Conservation (phyloP, 1,284 basidiomycete genomes). For the Pseudozyma sp. region DNA sequence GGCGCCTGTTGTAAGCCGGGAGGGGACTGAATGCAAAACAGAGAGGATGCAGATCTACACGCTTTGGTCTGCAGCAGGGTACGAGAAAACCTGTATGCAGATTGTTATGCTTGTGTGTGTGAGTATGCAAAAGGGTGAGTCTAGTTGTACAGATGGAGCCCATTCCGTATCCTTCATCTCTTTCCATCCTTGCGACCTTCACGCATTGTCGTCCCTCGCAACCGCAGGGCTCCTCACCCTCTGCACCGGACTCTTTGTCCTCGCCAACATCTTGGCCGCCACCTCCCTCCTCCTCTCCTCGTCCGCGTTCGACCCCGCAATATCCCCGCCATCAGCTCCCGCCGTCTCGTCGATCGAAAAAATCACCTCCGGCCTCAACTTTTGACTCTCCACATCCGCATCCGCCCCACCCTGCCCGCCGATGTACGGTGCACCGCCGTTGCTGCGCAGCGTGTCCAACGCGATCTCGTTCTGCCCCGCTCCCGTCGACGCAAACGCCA, state of each 20-base stretch:
- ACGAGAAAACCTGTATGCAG: neutral
- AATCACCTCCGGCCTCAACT: slow-evolving; percentile 38
- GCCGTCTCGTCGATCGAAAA: slow-evolving; percentile 36
- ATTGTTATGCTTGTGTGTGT: neutral
- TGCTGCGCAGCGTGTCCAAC: slow-evolving; percentile 23
- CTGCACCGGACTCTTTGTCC: slow-evolving; percentile 32
- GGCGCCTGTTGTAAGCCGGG: too few relatives aligned
- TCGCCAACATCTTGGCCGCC: slow-evolving; percentile 22
- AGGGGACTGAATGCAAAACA: too few relatives aligned
- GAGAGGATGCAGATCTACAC: too few relatives aligned
- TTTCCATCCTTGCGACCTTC: neutral
- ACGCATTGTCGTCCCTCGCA: slow-evolving; percentile 1
- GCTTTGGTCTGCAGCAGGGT: too few relatives aligned
- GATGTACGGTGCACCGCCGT: slow-evolving; percentile 44
- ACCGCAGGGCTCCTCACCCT: slow-evolving; percentile 33
- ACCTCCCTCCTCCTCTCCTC: slow-evolving; percentile 30
- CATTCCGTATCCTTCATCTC: too few relatives aligned
- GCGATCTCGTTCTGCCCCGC: slow-evolving; percentile 11
- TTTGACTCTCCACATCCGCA: slow-evolving; percentile 41
- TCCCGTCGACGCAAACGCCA: slow-evolving; percentile 37
- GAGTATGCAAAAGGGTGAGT: neutral
- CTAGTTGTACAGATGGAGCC: slow-evolving; percentile 14
- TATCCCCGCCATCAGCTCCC: slow-evolving; percentile 16
- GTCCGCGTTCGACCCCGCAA: slow-evolving; percentile 22
- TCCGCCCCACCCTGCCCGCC: slow-evolving; percentile 28